Evolutionary conservation across 306 rosid genomes (phyloP), one percentile per base, ranked within the genome.

Genomic region (Medicago ruthenica): DNA sequence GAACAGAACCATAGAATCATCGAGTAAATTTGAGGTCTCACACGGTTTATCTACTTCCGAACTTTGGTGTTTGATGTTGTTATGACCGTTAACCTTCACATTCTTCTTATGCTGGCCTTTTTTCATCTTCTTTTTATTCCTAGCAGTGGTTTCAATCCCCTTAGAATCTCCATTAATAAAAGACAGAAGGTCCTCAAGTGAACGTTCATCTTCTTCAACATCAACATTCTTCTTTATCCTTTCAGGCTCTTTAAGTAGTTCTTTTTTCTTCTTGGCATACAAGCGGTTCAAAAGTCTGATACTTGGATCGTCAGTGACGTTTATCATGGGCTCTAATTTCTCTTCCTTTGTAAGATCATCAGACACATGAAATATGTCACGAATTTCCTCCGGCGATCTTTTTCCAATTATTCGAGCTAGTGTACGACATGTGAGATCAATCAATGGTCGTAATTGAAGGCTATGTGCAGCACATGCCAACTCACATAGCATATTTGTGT

Each of bases 311-410:
- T 87, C 97, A 3, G 96, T 92, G 76, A 84, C 84, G 85, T 95
- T 92, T 79, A 88, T 85, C 42, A 92, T 65, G 45, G 99, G 99
- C 84, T 90, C 99, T 89, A 95, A 81, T 81, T 95, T 92, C 83
- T 95, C 99, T 90, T 95, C 99, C 96, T 95, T 97, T 47, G 98
- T 92, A 70, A 95, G 99, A 80, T 95, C 99, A 75, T 95, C 99
- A 24, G 99, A 97, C 78, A 95, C 83, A 84, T 92, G 99, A 90
- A 95, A 95, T 78, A 96, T 95, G 76, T 92, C 97, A 21, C 98
- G 93, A 66, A 95, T 95, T 89, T 95, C 99, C 89, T 95, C 99
- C 0, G 99, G 97, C 21, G 97, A 80, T 81, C 84, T 95, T 76
- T 97, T 97, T 89, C 92, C 99, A 79, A 95, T 95, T 80, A 92